Base-by-base conservation (phyloP, 768 basidiomycete species). In the Tylopilus balloui region DNA sequence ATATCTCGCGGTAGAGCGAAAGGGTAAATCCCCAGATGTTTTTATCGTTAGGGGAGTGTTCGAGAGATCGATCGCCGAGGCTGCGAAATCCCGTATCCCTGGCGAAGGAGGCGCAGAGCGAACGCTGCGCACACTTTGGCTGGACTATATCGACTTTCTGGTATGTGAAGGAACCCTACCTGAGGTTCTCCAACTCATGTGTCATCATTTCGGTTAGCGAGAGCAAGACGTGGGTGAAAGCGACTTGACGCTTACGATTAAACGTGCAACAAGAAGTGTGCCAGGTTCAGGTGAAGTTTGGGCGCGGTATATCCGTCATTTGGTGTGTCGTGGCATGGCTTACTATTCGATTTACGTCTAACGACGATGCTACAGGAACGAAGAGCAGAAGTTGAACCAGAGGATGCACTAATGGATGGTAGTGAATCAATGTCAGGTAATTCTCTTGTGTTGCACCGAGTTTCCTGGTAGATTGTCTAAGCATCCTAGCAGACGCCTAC, bases 251-350 rank as follows among this genome's bases (percentile, higher is more conserved):
- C 56, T 58, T n/a, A 63, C 73, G 14, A 72, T 79, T 24, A 70
- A 67, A 50, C 73, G 88, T 35, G 88, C 88, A 11, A 62, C 79
- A 10, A 76, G 86, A 49, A 90, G 89, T 59, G 80, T 83, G 0
- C 88, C 90, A 34, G 78, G 74, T 15, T 87, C 78, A 28, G 90
- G 90, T 17, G 85, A 88, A 58, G 70, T 89, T 14, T 88, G 86
- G 84, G 83, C 87, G 6, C 74, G 81, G 35, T 88, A 88, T 62
- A 80, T 92, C 12, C 81, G 86, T 32, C 78, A 78, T 54, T 58
- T 87, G 67, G 90, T 87, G 47, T 53, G 77, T 60, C 23, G n/a
- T 9, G 37, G 17, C 14, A 29, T 35, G 14, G 15, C 21, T 6
- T 13, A 17, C 38, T 15, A 15, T 14, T 32, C 27, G 4, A 1